These are phyloP conservation scores for Globisporangium alternatum DNA, from an alignment of 352 stramenopile genomes.

Conservation along the genomic window DNA sequence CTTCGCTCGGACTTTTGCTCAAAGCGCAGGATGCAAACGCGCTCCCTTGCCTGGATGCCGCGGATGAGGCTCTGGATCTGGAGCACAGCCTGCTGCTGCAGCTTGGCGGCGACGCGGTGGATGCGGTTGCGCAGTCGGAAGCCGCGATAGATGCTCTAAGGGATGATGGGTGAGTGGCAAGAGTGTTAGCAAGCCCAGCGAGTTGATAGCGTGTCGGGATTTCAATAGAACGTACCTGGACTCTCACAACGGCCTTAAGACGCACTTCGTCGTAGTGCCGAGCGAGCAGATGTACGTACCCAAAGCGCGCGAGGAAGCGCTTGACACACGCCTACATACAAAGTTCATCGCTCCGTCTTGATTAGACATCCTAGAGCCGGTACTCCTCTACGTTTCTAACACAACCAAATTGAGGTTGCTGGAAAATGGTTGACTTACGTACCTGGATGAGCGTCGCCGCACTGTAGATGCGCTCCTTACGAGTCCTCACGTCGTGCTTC, in stretches of 20 bases:
- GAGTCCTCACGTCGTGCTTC: slow-evolving; percentile 39
- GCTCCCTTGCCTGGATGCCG: slow-evolving; percentile 49
- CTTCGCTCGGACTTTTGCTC: slow-evolving; percentile 43
- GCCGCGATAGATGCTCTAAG: slow-evolving; percentile 38
- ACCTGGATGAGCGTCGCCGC: slow-evolving; percentile 53
- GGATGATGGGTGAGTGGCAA: not conserved
- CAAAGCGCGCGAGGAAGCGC: slow-evolving; percentile 47
- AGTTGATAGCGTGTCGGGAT: too few relatives aligned
- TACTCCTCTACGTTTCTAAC: not conserved
- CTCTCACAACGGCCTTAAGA: slow-evolving; percentile 33
- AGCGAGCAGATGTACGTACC: slow-evolving; percentile 34
- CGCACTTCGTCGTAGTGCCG: slow-evolving; percentile 45
- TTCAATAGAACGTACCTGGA: slow-evolving; percentile 35
- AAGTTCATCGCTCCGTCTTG: not conserved
- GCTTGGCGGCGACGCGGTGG: slow-evolving; percentile 36
- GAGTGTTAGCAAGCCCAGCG: not conserved
- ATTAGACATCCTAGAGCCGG: not conserved
- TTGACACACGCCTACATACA: slow-evolving; percentile 33
- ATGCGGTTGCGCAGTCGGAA: slow-evolving; percentile 43
- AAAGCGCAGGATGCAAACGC: slow-evolving; percentile 47
- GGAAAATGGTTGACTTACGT: not conserved
- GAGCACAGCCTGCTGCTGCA: slow-evolving; percentile 35
- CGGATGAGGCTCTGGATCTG: slow-evolving; percentile 61
- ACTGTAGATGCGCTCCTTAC: slow-evolving; percentile 34
- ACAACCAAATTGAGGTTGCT: not conserved